Conservation (phyloP, 805 yeast species). For the Metahyphopichia silvanorum region DNA sequence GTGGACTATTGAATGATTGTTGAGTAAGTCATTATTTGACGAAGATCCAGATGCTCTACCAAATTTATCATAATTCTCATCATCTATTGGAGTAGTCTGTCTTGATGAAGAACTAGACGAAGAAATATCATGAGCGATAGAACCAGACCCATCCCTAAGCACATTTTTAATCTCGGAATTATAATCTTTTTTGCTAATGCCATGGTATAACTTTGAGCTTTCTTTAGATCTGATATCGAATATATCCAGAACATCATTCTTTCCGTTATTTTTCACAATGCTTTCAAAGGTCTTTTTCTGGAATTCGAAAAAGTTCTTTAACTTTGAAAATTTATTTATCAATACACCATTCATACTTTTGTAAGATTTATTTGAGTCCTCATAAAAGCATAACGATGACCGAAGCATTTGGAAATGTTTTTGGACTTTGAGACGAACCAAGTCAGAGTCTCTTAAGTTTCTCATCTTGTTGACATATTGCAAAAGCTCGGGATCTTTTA, state of each 20-base stretch:
- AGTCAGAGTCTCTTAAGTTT: conserved; percentile 27
- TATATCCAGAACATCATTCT: conserved; percentile 14
- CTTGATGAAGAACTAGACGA: background rate
- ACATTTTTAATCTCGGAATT: conserved; percentile 25
- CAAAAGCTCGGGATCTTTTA: conserved; percentile 28
- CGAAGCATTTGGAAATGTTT: conserved; percentile 31
- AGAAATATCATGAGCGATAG: conserved; percentile 5
- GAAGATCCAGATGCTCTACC: conserved; percentile 2
- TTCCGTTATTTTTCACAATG: conserved; percentile 11
- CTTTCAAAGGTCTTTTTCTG: conserved; percentile 28
- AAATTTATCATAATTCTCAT: no score
- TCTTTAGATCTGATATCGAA: conserved; percentile 18
- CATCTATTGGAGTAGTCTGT: background rate
- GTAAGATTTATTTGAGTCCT: conserved; percentile 34
- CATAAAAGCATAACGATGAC: conserved; percentile 28
- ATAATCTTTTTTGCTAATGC: conserved; percentile 27
- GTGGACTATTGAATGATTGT: conserved; percentile 17
- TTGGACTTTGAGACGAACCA: conserved; percentile 28
- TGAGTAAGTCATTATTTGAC: background rate
- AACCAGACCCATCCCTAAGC: conserved; percentile 14
- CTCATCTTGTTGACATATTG: conserved; percentile 15
- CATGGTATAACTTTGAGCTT: conserved; percentile 22
- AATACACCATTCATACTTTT: conserved; percentile 24
- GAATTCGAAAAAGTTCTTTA: conserved; percentile 36
- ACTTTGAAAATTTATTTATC: conserved; percentile 34